Percentiles rank a stretch among this genome's conserved stretches.
phyloP scores from a whole-genome alignment of 371 early-diverging fungal species.

The Circinella umbellata region DNA sequence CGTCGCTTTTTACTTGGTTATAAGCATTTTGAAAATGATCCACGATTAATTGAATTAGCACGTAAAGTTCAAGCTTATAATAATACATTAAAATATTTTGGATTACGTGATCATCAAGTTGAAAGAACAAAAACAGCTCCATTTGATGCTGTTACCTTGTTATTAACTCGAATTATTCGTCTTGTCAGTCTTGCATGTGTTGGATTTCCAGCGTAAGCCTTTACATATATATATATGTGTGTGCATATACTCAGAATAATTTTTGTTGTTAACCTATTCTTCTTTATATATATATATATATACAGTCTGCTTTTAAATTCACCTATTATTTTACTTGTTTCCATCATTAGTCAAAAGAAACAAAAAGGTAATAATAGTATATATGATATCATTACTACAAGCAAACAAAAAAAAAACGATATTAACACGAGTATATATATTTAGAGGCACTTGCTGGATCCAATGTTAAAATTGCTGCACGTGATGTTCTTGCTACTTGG shows the following conservation, averaged over 20 bases:
- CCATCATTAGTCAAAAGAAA: slow-evolving; percentile 63
- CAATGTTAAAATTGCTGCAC: slow-evolving; percentile 83
- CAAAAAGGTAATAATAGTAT: slow-evolving; percentile 41
- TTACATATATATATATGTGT: background rate
- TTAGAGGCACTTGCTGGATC: slow-evolving; percentile 80
- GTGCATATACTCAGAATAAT: too few species aligned
- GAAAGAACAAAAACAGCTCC: slow-evolving; percentile 63
- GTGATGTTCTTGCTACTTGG: slow-evolving; percentile 91
- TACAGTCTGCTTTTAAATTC: slow-evolving; percentile 61
- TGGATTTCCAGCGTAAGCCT: slow-evolving; percentile 68
- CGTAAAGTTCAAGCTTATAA: slow-evolving; percentile 78
- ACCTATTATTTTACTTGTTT: slow-evolving; percentile 65
- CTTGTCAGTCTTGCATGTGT: slow-evolving; percentile 63
- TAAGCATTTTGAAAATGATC: slow-evolving; percentile 59
- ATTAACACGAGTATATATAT: background rate
- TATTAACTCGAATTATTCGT: slow-evolving; percentile 60
- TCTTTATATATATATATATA: background rate
- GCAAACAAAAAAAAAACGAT: background rate
- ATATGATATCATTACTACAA: background rate
- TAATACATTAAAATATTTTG: slow-evolving; percentile 74
- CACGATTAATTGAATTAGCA: slow-evolving; percentile 60
- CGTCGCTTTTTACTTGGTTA: slow-evolving; percentile 76
- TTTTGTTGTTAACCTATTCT: too few species aligned
- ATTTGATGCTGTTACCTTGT: slow-evolving; percentile 55
- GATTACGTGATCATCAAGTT: slow-evolving; percentile 88